phyloP scores from a whole-genome alignment of 2,329 filamentous ascomycete genomes.

The Aspergillus sojae region DNA sequence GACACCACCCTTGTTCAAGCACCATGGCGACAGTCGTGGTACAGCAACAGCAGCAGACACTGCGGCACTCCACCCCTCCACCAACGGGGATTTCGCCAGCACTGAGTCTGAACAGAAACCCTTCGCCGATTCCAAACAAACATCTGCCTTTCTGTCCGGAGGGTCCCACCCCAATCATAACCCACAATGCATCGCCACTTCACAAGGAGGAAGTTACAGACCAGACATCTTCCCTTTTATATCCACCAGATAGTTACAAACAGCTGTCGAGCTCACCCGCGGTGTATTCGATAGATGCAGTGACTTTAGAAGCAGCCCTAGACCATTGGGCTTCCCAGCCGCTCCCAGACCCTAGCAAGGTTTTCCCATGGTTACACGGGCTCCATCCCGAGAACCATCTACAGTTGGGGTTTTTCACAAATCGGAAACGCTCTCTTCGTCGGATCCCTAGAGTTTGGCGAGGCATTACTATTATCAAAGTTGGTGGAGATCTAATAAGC shows the following conservation, averaged over 20 bases:
- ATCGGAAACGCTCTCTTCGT: constrained; percentile 70
- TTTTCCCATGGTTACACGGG: constrained; percentile 97
- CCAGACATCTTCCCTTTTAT: constrained; percentile 69
- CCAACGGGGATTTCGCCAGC: constrained; percentile 50
- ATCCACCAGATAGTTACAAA: constrained; percentile 69
- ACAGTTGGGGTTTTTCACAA: constrained; percentile 86
- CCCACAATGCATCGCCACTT: constrained; percentile 67
- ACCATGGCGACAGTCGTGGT: constrained; percentile 52
- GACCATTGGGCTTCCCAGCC: constrained; percentile 77
- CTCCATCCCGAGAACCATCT: constrained; percentile 85
- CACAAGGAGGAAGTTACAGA: constrained; percentile 57
- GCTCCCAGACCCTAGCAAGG: constrained; percentile 77
- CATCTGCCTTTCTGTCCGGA: constrained; percentile 88
- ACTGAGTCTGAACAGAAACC: constrained; percentile 61
- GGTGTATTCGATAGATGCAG: constrained; percentile 73
- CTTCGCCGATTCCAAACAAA: constrained; percentile 77
- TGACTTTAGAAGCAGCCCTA: constrained; percentile 70
- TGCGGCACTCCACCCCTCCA: constrained; percentile 53
- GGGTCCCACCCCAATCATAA: constrained; percentile 66
- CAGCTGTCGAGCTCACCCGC: constrained; percentile 58
- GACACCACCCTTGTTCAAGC: not conserved
- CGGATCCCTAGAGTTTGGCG: constrained; percentile 76
- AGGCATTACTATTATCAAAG: constrained; percentile 83
- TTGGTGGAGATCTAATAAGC: constrained; percentile 73
- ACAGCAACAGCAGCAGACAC: constrained; percentile 49